Evolutionary conservation across 2,329 filamentous ascomycete genomes (phyloP).

Genomic region (Gliomastix tumulicola): DNA sequence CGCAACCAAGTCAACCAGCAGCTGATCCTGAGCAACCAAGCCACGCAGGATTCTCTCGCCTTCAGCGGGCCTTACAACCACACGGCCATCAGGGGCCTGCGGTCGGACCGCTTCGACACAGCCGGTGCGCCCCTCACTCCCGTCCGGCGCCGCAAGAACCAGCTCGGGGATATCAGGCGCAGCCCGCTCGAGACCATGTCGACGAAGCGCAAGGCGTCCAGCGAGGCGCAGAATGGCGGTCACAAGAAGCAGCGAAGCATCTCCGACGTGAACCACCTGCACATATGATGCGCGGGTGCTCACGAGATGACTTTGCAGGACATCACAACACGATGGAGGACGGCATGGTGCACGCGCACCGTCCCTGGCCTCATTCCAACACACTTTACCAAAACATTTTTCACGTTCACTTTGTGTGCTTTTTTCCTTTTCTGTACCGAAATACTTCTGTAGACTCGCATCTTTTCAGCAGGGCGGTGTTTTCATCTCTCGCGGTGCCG

Average conservation of each 20-base stretch:
- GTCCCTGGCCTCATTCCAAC: not conserved
- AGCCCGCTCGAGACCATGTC: constrained; percentile 42
- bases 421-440: too few species aligned
- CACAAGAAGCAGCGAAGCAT: constrained; percentile 56
- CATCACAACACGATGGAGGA: not conserved
- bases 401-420: not conserved
- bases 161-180: constrained; percentile 33
- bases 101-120: constrained; percentile 58
- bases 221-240: constrained; percentile 25
- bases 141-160: constrained; percentile 49
- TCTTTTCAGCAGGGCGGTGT: too few species aligned
- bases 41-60: constrained; percentile 54
- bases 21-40: constrained; percentile 52
- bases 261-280: constrained; percentile 45
- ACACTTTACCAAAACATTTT: not conserved
- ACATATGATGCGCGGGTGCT: constrained; percentile 23
- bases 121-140: constrained; percentile 64
- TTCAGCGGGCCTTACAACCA: constrained; percentile 54
- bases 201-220: constrained; percentile 49
- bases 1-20: constrained; percentile 58
- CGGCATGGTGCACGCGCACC: not conserved
- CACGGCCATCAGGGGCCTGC: constrained; percentile 55
- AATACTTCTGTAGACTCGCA: too few species aligned
- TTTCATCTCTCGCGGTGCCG: too few species aligned
- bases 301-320: not conserved